A percentile compares a stretch with the other conserved stretches of the same genome.
Conservation (phyloP, 2,329 filamentous ascomycete species). For the Ceratocystis papillata region DNA sequence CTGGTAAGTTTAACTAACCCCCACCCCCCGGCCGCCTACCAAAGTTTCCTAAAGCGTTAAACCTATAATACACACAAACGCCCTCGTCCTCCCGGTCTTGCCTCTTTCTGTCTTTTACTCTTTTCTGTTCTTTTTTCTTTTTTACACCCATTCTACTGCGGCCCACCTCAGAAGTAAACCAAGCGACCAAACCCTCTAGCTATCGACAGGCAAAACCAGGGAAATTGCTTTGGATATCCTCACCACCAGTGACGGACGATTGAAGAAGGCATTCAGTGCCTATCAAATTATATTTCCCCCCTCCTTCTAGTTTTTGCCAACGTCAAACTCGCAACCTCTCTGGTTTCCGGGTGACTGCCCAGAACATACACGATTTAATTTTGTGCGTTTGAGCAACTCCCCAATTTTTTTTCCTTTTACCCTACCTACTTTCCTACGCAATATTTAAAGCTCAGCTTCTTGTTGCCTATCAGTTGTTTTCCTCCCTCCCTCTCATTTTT, state of each 20-base stretch:
- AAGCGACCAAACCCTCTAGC: background rate
- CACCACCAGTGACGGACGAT: constrained; percentile 3
- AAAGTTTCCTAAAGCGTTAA: constrained; percentile 2
- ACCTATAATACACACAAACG: constrained; percentile 21
- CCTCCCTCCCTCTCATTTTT: constrained; percentile 8
- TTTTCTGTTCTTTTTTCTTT: constrained; percentile 20
- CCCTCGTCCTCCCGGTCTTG: constrained; percentile 22
- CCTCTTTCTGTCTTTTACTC: constrained; percentile 23
- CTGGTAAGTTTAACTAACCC: background rate
- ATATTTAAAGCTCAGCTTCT: background rate
- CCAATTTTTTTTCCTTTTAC: constrained; percentile 15
- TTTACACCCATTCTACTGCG: background rate
- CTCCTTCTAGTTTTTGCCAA: constrained; percentile 7
- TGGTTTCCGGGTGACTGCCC: background rate
- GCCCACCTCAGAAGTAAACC: constrained; percentile 1
- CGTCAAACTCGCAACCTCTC: constrained; percentile 12
- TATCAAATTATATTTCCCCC: background rate
- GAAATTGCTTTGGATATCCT: background rate
- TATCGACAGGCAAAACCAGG: constrained; percentile 6
- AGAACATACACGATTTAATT: constrained; percentile 1
- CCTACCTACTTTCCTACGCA: background rate
- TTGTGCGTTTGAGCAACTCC: constrained; percentile 13
- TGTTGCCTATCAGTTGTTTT: background rate
- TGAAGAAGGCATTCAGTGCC: background rate
- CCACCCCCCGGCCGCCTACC: constrained; percentile 7